A percentile compares a stretch with the other conserved stretches of the same genome.
phyloP scores from a whole-genome alignment of 768 basidiomycete species.

The Rhizopogon vesiculosus region DNA sequence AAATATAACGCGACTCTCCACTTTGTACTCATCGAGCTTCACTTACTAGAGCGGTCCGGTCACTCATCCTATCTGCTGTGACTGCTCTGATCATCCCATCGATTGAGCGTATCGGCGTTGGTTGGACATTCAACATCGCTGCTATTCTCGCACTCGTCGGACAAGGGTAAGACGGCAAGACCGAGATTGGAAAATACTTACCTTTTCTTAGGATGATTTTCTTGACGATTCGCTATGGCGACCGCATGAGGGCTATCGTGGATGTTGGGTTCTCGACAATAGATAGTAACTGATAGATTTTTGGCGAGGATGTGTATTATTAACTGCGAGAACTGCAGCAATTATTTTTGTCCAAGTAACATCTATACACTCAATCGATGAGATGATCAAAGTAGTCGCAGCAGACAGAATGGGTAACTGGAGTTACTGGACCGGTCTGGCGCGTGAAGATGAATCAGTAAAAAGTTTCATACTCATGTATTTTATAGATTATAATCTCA shows the following conservation, averaged over 20 bases:
- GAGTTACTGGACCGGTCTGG: slow-evolving; percentile 38
- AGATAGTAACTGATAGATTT: slow-evolving; percentile 26
- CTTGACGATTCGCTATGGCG: slow-evolving; percentile 52
- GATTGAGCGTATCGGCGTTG: slow-evolving; percentile 49
- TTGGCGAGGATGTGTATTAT: background rate
- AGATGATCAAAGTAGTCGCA: slow-evolving; percentile 27
- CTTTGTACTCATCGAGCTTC: background rate
- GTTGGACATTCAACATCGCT: slow-evolving; percentile 40
- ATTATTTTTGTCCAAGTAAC: no score
- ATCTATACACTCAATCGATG: no score
- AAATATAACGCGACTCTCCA: background rate
- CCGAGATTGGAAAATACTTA: background rate
- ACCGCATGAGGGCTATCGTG: slow-evolving; percentile 49
- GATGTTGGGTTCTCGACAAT: slow-evolving; percentile 53
- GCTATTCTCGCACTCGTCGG: slow-evolving; percentile 46
- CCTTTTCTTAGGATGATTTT: slow-evolving; percentile 45
- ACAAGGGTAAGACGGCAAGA: slow-evolving; percentile 38
- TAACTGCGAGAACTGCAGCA: no score
- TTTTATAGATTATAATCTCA: slow-evolving; percentile 32
- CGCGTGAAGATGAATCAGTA: background rate
- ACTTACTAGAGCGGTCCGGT: slow-evolving; percentile 39
- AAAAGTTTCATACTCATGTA: no score
- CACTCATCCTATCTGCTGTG: slow-evolving; percentile 36
- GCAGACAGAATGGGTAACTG: slow-evolving; percentile 34
- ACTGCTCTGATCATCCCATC: slow-evolving; percentile 48